phyloP scores from a whole-genome alignment of 805 yeast genomes.

The Wickerhamomyces xylosicus region DNA sequence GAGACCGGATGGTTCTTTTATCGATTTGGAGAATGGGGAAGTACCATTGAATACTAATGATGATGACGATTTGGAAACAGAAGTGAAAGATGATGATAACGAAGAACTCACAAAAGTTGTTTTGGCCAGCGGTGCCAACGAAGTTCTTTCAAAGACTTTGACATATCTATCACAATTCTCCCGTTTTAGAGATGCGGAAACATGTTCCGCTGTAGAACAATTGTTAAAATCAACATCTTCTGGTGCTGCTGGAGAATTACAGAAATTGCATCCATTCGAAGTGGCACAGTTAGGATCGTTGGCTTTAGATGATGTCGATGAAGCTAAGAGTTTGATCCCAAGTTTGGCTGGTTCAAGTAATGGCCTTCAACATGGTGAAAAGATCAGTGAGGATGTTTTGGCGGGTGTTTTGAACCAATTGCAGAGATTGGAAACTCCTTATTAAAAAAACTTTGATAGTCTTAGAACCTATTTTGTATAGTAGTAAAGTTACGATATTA shows the following conservation, averaged over 20 bases:
- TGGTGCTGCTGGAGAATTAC: constrained; percentile 15
- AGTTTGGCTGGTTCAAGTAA: constrained; percentile 44
- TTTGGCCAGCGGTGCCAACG: constrained; percentile 67
- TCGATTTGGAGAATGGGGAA: constrained; percentile 20
- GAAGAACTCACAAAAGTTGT: constrained; percentile 29
- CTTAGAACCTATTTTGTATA: not conserved
- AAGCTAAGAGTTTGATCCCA: constrained; percentile 90
- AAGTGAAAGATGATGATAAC: constrained; percentile 21
- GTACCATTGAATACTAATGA: constrained; percentile 19
- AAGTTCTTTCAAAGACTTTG: constrained; percentile 84
- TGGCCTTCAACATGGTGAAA: constrained; percentile 23
- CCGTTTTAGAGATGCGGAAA: constrained; percentile 83
- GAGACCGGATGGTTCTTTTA: constrained; percentile 29
- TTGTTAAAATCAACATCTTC: constrained; percentile 67
- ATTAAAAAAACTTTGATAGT: constrained; percentile 12
- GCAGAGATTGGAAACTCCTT: constrained; percentile 48
- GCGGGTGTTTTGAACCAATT: constrained; percentile 83
- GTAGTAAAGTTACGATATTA: not conserved
- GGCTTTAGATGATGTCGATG: constrained; percentile 94
- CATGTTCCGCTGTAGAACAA: constrained; percentile 89
- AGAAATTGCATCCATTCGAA: constrained; percentile 86
- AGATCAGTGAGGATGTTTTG: constrained; percentile 78
- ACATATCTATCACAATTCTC: constrained; percentile 80
- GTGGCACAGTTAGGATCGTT: constrained; percentile 81
- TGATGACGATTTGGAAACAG: constrained; percentile 24